Base-by-base conservation (phyloP, 1,284 basidiomycete genomes). In the Schizophyllum amplum region DNA sequence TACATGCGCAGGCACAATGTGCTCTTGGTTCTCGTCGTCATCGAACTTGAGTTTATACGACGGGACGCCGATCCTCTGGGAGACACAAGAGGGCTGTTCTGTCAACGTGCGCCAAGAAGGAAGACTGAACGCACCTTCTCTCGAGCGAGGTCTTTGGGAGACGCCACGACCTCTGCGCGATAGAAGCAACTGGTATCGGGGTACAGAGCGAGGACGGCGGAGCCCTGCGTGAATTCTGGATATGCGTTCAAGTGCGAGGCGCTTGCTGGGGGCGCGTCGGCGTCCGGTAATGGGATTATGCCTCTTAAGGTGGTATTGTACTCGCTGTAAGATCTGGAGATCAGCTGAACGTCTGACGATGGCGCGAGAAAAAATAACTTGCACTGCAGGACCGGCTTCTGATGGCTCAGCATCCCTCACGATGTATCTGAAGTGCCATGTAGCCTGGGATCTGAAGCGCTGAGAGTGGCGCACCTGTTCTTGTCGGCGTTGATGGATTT, bases 131-230 rank as follows among this genome's bases (percentile, higher is more conserved):
- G 73, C 63, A 86, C 84, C 54, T 82, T 73, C 59, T 72, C 72
- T 13, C 69, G 60, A 1, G 75, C 73, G 57, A 79, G 69, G 54
- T 85, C 82, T 63, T 73, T 80, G 5, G 87, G 87, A 6, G 81
- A 79, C 15, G 81, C 75, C 51, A 90, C 77, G 3, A 91, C 89
- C 65, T 90, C 85, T 5, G 90, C 90, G 20, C 86, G 84, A 64
- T 92, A 92, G 71, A 92, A 92, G 66, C 87, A 90, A 62, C 88
- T 91, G 0, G 89, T 92, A 65, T 92, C 90, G 0, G 89, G 90
- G 69, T 91, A 92, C 13, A 92, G 72, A 1, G 87, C 89, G 79
- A 92, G 81, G 5, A 92, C 90, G 0, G 78, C 86, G 11, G 85
- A 82, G 1, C 88, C 83, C 0, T 78, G 71, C n/a, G 78, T 69